Evolutionary conservation across 257 asterid genomes (phyloP).

Genomic region (Primulina huaijiensis): DNA sequence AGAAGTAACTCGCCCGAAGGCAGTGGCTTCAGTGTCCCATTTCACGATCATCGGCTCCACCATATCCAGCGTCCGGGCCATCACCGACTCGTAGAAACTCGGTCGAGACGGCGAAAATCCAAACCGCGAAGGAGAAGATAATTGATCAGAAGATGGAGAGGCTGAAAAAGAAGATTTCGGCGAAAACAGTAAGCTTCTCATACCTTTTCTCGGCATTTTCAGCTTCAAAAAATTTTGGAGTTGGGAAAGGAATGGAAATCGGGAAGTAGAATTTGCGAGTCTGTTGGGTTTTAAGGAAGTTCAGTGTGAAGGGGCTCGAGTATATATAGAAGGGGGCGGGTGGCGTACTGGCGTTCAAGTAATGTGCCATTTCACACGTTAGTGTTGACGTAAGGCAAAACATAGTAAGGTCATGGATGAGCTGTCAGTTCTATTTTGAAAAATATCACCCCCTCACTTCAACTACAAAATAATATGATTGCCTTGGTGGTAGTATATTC

Average conservation of each 20-base stretch:
- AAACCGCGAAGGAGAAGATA: conserved; percentile 30
- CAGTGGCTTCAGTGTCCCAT: conserved; percentile 39
- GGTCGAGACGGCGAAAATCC: conserved; percentile 32
- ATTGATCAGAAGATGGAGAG: conserved; percentile 12
- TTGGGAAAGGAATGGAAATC: neutral
- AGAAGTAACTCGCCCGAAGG: conserved; percentile 39
- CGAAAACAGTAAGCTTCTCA: conserved; percentile 34
- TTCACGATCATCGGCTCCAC: conserved; percentile 37
- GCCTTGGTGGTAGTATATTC: too few relatives aligned
- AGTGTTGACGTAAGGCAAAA: too few relatives aligned
- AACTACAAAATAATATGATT: too few relatives aligned
- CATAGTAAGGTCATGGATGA: too few relatives aligned
- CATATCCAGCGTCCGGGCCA: conserved; percentile 37
- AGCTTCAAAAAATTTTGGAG: too few relatives aligned
- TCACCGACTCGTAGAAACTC: conserved; percentile 41
- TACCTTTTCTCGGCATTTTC: conserved; percentile 29
- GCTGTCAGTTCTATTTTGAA: too few relatives aligned
- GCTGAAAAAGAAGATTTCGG: conserved; percentile 5
- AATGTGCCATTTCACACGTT: too few relatives aligned
- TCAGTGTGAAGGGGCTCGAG: neutral
- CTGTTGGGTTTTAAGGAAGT: neutral
- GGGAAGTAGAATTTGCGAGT: neutral
- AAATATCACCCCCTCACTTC: too few relatives aligned
- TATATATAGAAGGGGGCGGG: neutral
- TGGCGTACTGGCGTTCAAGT: too few relatives aligned